phyloP scores from a whole-genome alignment of 352 stramenopile species.

The Globisporangium canariense region DNA sequence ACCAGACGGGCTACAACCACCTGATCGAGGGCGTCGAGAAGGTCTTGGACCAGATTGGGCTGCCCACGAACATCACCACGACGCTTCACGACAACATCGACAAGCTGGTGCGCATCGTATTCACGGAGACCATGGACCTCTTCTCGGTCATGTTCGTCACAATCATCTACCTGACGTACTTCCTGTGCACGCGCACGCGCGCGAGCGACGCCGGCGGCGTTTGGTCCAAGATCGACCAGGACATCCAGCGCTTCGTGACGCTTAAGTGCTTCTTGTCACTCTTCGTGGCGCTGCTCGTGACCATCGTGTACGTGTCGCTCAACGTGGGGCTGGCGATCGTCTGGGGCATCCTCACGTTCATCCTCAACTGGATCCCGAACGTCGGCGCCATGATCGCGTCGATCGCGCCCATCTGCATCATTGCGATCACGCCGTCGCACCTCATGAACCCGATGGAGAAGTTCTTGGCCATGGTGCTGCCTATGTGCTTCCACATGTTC shows the following conservation, averaged over 20 bases:
- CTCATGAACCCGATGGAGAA: conserved; percentile 90
- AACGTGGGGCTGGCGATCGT: conserved; percentile 86
- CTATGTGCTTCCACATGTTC: conserved; percentile 89
- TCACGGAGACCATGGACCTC: conserved; percentile 87
- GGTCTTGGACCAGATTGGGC: conserved; percentile 65
- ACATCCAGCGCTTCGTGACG: conserved; percentile 87
- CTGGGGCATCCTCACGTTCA: conserved; percentile 88
- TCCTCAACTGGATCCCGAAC: conserved; percentile 89
- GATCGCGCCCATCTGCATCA: conserved; percentile 79
- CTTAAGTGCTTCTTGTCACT: conserved; percentile 88
- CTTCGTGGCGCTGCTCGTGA: conserved; percentile 85
- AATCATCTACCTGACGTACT: conserved; percentile 88
- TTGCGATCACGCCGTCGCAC: conserved; percentile 77
- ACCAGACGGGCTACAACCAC: conserved; percentile 81
- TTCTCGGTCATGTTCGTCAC: conserved; percentile 90
- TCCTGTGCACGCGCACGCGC: conserved; percentile 80
- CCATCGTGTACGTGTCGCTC: conserved; percentile 87
- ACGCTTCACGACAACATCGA: conserved; percentile 89
- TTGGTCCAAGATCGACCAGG: conserved; percentile 88
- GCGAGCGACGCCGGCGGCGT: conserved; percentile 80
- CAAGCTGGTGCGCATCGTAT: conserved; percentile 78
- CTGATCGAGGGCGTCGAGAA: conserved; percentile 63
- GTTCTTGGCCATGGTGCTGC: conserved; percentile 78
- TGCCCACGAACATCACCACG: conserved; percentile 86
- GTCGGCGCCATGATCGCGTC: conserved; percentile 88